Evolutionary conservation across 768 basidiomycete genomes (phyloP).

Genomic region (Pleurotus tuber-regium): DNA sequence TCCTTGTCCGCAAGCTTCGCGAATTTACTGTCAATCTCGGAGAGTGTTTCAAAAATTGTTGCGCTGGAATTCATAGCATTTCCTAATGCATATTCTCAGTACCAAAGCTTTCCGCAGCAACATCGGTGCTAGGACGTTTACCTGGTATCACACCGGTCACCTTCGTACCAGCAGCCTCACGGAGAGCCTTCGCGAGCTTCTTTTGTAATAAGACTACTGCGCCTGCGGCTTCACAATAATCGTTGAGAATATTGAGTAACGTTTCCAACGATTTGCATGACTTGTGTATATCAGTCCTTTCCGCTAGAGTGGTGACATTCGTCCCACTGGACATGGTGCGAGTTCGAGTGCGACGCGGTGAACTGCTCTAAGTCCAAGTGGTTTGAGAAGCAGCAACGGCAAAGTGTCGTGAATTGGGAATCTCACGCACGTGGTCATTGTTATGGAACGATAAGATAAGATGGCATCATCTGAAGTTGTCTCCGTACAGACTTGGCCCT

Average conservation of each 20-base stretch:
- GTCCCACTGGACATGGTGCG: conserved; percentile 20
- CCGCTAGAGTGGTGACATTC: conserved; percentile 37
- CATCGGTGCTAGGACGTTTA: too few species aligned
- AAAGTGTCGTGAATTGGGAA: not conserved
- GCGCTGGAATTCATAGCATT: conserved; percentile 68
- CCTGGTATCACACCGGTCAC: conserved; percentile 62
- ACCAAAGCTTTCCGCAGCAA: too few species aligned
- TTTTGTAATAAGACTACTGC: conserved; percentile 66
- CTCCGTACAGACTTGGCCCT: too few species aligned
- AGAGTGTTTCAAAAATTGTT: conserved; percentile 63
- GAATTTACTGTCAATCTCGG: conserved; percentile 74
- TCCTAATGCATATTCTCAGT: conserved; percentile 44
- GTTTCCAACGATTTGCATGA: conserved; percentile 75
- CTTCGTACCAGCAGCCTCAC: conserved; percentile 61
- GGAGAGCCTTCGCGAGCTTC: conserved; percentile 69
- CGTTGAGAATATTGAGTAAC: conserved; percentile 62
- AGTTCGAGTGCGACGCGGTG: not conserved
- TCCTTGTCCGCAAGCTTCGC: conserved; percentile 74
- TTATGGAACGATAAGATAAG: conserved; percentile 2
- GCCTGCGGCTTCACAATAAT: conserved; percentile 71
- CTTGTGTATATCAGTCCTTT: conserved; percentile 74
- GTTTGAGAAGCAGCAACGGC: conserved; percentile 1
- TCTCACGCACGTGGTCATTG: not conserved
- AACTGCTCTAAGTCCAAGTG: not conserved
- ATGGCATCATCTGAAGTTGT: not conserved